Percentiles rank a stretch among this genome's conserved stretches.
Conservation (phyloP, 306 rosid genomes). For the Rosa multiflora region DNA sequence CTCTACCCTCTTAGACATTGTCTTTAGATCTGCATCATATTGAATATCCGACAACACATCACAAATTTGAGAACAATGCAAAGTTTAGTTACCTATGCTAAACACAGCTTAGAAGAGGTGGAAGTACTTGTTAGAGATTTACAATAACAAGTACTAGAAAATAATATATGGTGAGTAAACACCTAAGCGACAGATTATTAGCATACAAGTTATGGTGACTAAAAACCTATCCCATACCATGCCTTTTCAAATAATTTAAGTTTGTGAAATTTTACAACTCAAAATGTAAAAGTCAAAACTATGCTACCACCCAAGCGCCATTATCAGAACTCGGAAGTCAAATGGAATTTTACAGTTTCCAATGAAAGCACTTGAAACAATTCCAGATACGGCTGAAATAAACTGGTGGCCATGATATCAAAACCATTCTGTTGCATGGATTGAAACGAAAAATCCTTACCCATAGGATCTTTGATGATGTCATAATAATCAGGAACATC, state of each 20-base stretch:
- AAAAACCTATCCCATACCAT: not conserved
- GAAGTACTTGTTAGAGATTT: not conserved
- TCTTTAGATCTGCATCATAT: conserved; percentile 70
- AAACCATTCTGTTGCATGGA: not conserved
- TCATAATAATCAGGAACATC: conserved; percentile 98
- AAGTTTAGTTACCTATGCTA: not conserved
- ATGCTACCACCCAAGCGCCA: not conserved
- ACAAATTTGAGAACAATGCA: not conserved
- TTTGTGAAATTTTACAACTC: not conserved
- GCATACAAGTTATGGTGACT: not conserved
- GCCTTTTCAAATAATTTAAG: not conserved
- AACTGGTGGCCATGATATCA: not conserved
- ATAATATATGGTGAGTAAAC: not conserved
- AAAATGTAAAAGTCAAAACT: not conserved
- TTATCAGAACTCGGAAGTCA: not conserved
- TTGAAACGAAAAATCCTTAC: conserved; percentile 35
- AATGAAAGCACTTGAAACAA: not conserved
- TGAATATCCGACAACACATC: not conserved
- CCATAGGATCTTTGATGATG: conserved; percentile 94
- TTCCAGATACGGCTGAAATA: not conserved
- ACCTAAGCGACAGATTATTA: not conserved
- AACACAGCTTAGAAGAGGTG: not conserved
- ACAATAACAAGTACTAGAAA: not conserved
- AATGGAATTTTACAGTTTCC: not conserved
- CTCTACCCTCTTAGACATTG: conserved; percentile 91